Evolutionary conservation across 129 eudicot species (phyloP), one percentile per base, ranked within the genome.

Genomic region (Arctium minus): DNA sequence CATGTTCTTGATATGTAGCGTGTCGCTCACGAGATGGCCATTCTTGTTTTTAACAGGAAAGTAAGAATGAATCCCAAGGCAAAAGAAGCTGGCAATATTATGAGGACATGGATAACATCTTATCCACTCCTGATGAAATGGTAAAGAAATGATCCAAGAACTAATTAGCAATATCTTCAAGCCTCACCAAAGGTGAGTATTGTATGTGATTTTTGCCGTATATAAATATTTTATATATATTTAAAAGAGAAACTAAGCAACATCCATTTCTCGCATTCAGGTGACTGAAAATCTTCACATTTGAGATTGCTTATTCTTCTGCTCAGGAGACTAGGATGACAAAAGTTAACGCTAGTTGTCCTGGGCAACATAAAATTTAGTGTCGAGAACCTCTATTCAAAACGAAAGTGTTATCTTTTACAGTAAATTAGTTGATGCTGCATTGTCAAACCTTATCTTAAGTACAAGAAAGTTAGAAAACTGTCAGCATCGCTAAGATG

Each of bases 51-150:
- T 70, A 31, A 82, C 97, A 96, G 97, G 99, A 96, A 87, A 83
- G 92, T 73, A 96, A 87, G 89, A 70, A 77, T n/a, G 92, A 90
- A 53, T 18, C 71, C 31, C 86, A 90, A 78, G 75, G 85, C 85
- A 87, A 75, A 81, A 89, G 88, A 82, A 90, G 87, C 81, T 96
- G 98, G 99, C 92, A 94, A 60, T 89, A 92, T 85, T 93, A 76
- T 33, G 81, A 88, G 7, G 98, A 92, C 48, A 81, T 96, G 90
- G 60, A 90, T 64, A 78, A 81, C 71, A 86, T 96, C 13, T 78
- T 95, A 30, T 88, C 90, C 9, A 70, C 84, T 53, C 78, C 84
- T 83, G 96, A 88, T 82, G 83, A 82, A 22, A 83, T 36, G 35
- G 72, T 74, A 36, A 79, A 67, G 39, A 94, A 91, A 79, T 94